Base-by-base conservation (phyloP, 2,329 filamentous ascomycete genomes). In the Pseudogymnoascus sp. region DNA sequence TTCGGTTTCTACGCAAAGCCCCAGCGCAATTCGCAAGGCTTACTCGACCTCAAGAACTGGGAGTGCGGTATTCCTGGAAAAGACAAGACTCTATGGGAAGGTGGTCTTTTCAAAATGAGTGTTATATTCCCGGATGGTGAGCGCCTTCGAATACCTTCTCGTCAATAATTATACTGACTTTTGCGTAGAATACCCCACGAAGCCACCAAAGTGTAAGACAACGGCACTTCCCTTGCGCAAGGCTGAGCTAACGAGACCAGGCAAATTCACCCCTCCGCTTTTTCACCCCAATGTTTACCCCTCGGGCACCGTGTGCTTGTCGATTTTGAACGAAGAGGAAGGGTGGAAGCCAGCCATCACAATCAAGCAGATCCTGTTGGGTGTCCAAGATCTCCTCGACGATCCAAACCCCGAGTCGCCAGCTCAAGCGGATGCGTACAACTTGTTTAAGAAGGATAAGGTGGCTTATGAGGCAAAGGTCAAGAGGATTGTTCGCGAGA, bases 271-370 rank as follows among this genome's bases (percentile, higher is more conserved):
- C 0, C 95, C 95, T 11, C 93, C 95, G 21, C 86, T 99, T 42
- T 99, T 99, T 80, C 95, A 99, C 73, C 95, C 95, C 0, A 99
- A 99, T 75, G 95, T 99, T 69, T 99, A 99, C 75, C 95, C 95
- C 0, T 97, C 93, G 0, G 96, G 95, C 69, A 99, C 95, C 59
- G 95, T 99, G 66, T 99, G 95, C 74, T 83, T 99, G 21, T 96
- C 91, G 29, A 99, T 99, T 69, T 79, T 99, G 68, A 99, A 97
- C 78, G 96, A 99, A 76, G 95, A 99, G 71, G 95, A 99, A 75
- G 93, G 90, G 6, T 99, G 96, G 95, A 96, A 96, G 76, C 96
- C 95, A 0, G 93, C 95, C 6, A 99, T 99, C 72, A 99, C 95
- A 0, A 91, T 99, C 75, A 97, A 97, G 78, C 92, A 97, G 77